A percentile compares a stretch with the other conserved stretches of the same genome.
These are phyloP conservation scores for Komagataella mondaviorum DNA, from an alignment of 805 yeast species.

Conservation along the genomic window DNA sequence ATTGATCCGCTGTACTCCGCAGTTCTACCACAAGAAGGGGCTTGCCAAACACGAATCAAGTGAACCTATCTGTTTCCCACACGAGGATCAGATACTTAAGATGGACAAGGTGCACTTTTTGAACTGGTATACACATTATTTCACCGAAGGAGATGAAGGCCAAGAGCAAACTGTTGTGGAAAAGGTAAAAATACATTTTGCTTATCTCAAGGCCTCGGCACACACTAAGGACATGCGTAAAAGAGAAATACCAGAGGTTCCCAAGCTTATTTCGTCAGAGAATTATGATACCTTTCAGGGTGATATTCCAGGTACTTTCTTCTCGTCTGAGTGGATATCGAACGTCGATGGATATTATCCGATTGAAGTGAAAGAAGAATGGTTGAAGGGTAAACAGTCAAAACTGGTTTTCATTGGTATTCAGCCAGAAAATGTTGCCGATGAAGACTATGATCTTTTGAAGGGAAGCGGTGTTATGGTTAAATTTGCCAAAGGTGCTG, in stretches of 20 bases:
- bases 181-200: conserved; percentile 54
- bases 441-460: conserved; percentile 4
- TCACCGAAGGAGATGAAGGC: conserved; percentile 20
- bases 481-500: conserved; percentile 35
- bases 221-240: conserved; percentile 45
- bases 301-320: conserved; percentile 31
- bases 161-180: conserved; percentile 19
- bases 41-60: conserved; percentile 36
- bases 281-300: conserved; percentile 10
- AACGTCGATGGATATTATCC: conserved; percentile 52
- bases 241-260: conserved; percentile 13
- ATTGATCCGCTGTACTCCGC: conserved; percentile 75
- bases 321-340: conserved; percentile 56
- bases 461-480: conserved; percentile 18
- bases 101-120: conserved; percentile 57
- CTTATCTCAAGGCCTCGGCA: conserved; percentile 44
- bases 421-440: conserved; percentile 31
- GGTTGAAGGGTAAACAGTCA: conserved; percentile 44
- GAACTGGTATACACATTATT: conserved; percentile 69
- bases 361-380: conserved; percentile 43
- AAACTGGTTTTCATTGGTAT: conserved; percentile 51
- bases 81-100: conserved; percentile 41
- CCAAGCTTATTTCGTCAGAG: conserved; percentile 2
- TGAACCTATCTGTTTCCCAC: conserved; percentile 82
- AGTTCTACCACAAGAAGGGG: conserved; percentile 53